phyloP scores from a whole-genome alignment of 768 basidiomycete genomes.

The Rhizopogon vinicolor region DNA sequence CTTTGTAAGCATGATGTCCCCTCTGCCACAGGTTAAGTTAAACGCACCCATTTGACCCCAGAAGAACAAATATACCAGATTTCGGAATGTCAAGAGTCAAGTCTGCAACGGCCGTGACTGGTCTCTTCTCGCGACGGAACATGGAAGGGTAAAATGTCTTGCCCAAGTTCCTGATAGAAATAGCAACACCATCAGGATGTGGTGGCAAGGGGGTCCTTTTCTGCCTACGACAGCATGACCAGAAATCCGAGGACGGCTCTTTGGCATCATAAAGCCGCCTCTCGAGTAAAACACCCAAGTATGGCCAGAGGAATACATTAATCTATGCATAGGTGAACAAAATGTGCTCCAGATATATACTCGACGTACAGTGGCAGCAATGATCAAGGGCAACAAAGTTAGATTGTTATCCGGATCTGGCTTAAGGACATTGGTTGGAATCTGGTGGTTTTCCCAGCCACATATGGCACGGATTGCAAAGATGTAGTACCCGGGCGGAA shows the following conservation, averaged over 20 bases:
- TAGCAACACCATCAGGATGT: slow-evolving; percentile 42
- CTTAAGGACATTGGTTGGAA: slow-evolving; percentile 48
- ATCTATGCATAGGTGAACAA: slow-evolving; percentile 36
- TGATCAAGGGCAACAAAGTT: slow-evolving; percentile 50
- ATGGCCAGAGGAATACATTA: slow-evolving; percentile 72
- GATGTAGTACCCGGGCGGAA: slow-evolving; percentile 74
- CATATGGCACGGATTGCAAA: slow-evolving; percentile 65
- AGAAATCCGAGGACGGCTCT: slow-evolving; percentile 26
- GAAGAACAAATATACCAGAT: slow-evolving; percentile 69
- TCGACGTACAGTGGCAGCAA: slow-evolving; percentile 56
- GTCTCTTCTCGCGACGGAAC: slow-evolving; percentile 41
- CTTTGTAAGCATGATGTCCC: neutral
- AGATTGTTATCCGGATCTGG: slow-evolving; percentile 59
- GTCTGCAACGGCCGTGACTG: slow-evolving; percentile 59
- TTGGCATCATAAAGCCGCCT: slow-evolving; percentile 55
- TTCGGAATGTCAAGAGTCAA: slow-evolving; percentile 68
- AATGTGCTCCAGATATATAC: neutral
- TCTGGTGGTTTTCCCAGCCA: slow-evolving; percentile 59
- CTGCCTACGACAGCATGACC: slow-evolving; percentile 15
- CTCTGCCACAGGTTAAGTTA: neutral
- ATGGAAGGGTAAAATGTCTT: slow-evolving; percentile 53
- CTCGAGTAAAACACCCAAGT: slow-evolving; percentile 56
- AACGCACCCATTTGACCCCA: slow-evolving; percentile 64
- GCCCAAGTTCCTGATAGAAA: slow-evolving; percentile 55
- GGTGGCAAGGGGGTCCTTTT: slow-evolving; percentile 14